Evolutionary conservation across 2,329 filamentous ascomycete species (phyloP), one percentile per base, ranked within the genome.

Genomic region (Aspergillus bombycis): DNA sequence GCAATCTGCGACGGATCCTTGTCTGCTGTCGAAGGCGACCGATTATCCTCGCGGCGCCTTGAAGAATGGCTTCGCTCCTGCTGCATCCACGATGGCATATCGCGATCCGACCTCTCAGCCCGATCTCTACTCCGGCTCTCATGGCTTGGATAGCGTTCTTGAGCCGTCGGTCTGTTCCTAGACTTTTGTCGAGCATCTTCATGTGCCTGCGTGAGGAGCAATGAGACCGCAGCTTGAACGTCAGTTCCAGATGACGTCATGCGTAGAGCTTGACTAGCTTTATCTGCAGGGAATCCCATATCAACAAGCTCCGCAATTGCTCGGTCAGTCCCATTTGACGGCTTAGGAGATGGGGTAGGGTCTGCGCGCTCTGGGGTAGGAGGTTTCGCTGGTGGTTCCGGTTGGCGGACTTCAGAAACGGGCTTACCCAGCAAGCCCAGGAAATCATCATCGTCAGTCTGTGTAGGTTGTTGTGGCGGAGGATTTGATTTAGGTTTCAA

Each of bases 141-240:
- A 19, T 67, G 71, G 46, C 70, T 67, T 30, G 55, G 52, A 10
- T 63, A 63, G 57, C 50, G 67, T 32, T 69, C 65, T 60, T 65
- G 68, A 11, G 68, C 61, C 19, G 71, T 65, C 11, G 67, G 64
- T 60, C 68, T 72, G 23, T 69, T 77, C 64, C 79, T 78, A 2
- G 83, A 83, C 74, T 93, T 93, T 69, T 91, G 88, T 66, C 90
- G 92, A 28, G 93, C 87, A 75, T 96, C 90, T 45, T 88, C 85
- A 75, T 99, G 95, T 7, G 95, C 95, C 75, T 97, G 92, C 62
- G 96, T 95, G 41, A 99, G 81, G 11, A 99, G 84, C 89, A 91
- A 96, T 46, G 94, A 90, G 8, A 96, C 92, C 2, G 94, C 94
- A 56, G 88, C 90, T 76, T 97, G 93, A 11, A 97, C 88, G 74